phyloP scores from a whole-genome alignment of 352 stramenopile genomes.

The Pythium periplocum region DNA sequence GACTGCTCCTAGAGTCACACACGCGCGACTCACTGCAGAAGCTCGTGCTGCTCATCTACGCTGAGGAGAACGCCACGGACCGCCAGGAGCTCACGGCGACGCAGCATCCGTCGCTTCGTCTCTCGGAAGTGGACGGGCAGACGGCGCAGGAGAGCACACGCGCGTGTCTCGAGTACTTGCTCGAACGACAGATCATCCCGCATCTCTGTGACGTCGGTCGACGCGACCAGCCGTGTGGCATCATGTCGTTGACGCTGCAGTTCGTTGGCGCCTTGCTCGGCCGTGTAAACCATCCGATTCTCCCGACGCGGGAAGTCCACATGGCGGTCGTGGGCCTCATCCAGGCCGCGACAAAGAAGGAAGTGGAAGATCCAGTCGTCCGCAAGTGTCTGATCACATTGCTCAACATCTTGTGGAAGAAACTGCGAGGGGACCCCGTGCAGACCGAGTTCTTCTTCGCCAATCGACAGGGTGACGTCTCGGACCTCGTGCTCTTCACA shows the following conservation, averaged over 20 bases:
- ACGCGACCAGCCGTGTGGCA: conserved; percentile 64
- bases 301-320: conserved; percentile 77
- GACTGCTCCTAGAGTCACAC: conserved; percentile 70
- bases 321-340: conserved; percentile 79
- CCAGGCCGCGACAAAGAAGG: conserved; percentile 66
- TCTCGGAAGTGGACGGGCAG: neutral
- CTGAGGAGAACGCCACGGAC: conserved; percentile 75
- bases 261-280: conserved; percentile 78
- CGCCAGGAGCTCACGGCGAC: conserved; percentile 47
- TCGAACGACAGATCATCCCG: conserved; percentile 81
- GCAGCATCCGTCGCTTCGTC: conserved; percentile 1
- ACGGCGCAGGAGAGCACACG: conserved; percentile 21
- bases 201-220: conserved; percentile 70
- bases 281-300: conserved; percentile 77
- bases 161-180: conserved; percentile 78
- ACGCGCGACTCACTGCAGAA: conserved; percentile 80
- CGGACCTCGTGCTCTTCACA: conserved; percentile 80
- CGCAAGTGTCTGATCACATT: conserved; percentile 80
- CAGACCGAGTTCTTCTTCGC: conserved; percentile 88
- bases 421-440: conserved; percentile 73
- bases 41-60: conserved; percentile 83
- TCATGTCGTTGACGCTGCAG: conserved; percentile 83
- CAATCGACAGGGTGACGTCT: conserved; percentile 46
- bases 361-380: conserved; percentile 79
- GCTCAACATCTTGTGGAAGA: conserved; percentile 84